phyloP scores from a whole-genome alignment of 768 basidiomycete genomes.

The Amanita pseudoporphyria region DNA sequence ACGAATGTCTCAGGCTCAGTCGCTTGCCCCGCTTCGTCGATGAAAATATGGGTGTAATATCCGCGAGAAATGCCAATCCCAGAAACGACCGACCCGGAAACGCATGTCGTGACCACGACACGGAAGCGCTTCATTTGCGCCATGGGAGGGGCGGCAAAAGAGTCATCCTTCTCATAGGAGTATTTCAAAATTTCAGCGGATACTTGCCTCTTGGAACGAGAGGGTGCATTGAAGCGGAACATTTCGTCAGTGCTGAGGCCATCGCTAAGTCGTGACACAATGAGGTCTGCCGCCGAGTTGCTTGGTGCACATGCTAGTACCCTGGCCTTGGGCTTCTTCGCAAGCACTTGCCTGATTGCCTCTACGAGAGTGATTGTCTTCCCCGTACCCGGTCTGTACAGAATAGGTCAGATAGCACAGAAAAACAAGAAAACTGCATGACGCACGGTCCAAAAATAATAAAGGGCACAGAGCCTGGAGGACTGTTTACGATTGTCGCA shows the following conservation, averaged over 20 bases:
- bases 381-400: slow-evolving; percentile 48
- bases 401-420: background rate
- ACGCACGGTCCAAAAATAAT: slow-evolving; percentile 55
- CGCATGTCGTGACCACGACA: slow-evolving; percentile 57
- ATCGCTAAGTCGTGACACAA: slow-evolving; percentile 33
- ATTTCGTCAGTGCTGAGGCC: slow-evolving; percentile 25
- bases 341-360: slow-evolving; percentile 47
- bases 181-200: slow-evolving; percentile 32
- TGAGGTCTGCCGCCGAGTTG: slow-evolving; percentile 56
- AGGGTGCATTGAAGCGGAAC: slow-evolving; percentile 49
- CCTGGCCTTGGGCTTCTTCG: slow-evolving; percentile 25
- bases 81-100: slow-evolving; percentile 46
- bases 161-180: slow-evolving; percentile 22
- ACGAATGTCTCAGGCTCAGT: slow-evolving; percentile 61
- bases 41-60: slow-evolving; percentile 58
- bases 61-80: slow-evolving; percentile 51
- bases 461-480: slow-evolving; percentile 42
- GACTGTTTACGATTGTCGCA: slow-evolving; percentile 30
- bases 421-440: background rate
- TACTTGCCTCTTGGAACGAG: slow-evolving; percentile 33
- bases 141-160: slow-evolving; percentile 32
- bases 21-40: slow-evolving; percentile 68
- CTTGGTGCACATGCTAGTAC: slow-evolving; percentile 56
- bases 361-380: slow-evolving; percentile 60
- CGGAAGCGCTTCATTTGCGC: slow-evolving; percentile 30